Conservation (phyloP, 495 filamentous ascomycete species). For the Penicillium desertorum region DNA sequence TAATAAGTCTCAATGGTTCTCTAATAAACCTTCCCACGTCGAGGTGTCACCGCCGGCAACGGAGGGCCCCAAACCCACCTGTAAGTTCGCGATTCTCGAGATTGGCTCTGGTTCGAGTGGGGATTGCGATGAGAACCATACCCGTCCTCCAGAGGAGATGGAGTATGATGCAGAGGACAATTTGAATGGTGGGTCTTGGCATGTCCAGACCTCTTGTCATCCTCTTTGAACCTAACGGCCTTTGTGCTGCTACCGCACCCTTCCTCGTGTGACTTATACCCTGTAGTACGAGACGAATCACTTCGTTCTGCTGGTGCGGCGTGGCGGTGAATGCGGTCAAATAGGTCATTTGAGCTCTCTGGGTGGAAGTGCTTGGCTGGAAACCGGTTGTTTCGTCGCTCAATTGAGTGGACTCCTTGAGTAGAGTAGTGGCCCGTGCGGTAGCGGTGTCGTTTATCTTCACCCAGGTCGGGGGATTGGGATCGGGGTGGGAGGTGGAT, state of each 20-base stretch:
- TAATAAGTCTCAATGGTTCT: not conserved
- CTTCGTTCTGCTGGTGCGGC: not conserved
- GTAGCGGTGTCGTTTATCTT: not conserved
- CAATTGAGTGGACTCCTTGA: not conserved
- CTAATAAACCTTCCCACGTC: not conserved
- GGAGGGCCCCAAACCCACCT: slow-evolving; percentile 10
- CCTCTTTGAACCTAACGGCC: slow-evolving; percentile 1
- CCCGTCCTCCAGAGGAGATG: not conserved
- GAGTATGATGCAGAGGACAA: not conserved
- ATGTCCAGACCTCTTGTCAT: not conserved
- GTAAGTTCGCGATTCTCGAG: not conserved
- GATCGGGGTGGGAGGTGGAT: not conserved
- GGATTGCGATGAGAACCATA: not conserved
- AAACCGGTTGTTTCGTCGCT: too few species aligned
- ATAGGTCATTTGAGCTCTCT: not conserved
- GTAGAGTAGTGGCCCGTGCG: not conserved
- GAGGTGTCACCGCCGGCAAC: not conserved
- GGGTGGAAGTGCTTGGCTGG: not conserved
- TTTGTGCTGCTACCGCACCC: not conserved
- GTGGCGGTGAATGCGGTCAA: not conserved
- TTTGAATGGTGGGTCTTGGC: not conserved
- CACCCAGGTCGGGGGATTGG: not conserved
- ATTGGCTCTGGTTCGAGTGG: not conserved
- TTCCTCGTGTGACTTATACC: not conserved
- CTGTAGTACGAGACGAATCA: not conserved